Conservation (phyloP, 306 rosid species). For the Trifolium fragiferum region DNA sequence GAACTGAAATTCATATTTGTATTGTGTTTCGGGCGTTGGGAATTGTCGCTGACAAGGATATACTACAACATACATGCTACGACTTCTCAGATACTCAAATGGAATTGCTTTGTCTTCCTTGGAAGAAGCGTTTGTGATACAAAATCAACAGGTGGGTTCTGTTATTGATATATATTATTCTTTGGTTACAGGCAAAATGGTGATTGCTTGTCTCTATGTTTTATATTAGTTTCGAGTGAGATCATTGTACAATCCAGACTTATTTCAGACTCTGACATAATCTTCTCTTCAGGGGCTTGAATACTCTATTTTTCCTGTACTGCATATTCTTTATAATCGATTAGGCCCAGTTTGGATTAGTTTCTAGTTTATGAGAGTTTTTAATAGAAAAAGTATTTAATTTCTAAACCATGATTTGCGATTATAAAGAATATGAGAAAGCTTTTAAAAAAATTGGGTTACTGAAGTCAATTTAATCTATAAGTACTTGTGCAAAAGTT, state of each 20-base stretch:
- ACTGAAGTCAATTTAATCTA: background rate
- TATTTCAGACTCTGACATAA: background rate
- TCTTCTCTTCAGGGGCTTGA: background rate
- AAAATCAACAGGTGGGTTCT: conserved; percentile 83
- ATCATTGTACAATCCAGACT: conserved; percentile 10
- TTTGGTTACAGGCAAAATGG: background rate
- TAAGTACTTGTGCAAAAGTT: background rate
- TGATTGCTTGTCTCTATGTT: conserved; percentile 25
- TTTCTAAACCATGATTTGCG: conserved; percentile 23
- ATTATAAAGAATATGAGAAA: background rate
- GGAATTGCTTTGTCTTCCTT: conserved; percentile 93
- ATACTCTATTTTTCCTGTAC: background rate
- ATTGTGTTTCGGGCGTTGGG: conserved; percentile 96
- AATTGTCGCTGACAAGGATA: conserved; percentile 91
- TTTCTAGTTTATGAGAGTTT: background rate
- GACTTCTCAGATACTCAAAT: conserved; percentile 89
- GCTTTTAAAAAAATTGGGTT: background rate
- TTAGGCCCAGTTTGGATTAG: background rate
- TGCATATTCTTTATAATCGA: background rate
- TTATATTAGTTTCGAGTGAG: conserved; percentile 17
- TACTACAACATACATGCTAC: conserved; percentile 90
- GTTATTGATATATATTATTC: conserved; percentile 45
- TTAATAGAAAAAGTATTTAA: background rate
- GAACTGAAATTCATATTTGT: conserved; percentile 86
- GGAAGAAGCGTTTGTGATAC: conserved; percentile 99